Base-by-base conservation (phyloP, 2,329 filamentous ascomycete genomes). In the Sporothrix brunneoviolacea region DNA sequence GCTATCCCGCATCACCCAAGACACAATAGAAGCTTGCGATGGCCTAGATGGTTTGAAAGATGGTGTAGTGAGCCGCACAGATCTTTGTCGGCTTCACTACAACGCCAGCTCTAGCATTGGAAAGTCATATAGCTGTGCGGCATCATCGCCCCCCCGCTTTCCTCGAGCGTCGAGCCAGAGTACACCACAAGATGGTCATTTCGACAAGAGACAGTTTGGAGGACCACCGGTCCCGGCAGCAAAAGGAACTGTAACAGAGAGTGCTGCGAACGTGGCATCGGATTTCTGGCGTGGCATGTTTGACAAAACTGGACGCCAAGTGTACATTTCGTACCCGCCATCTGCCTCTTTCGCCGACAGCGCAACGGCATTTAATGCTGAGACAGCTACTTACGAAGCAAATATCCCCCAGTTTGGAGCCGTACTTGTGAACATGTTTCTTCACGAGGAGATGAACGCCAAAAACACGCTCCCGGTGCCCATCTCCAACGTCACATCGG, bases 91-190 rank as follows among this genome's bases (percentile, higher is more conserved):
- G 47, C 60, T 75, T 9, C 61, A 68, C 32, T 70, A 69, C 54
- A 68, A 79, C 57, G 57, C 75, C 28, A 70, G 61, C 50, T 62
- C 65, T n/a, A 69, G 68, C 35, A 63, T 78, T 47, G 76, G 75
- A 13, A 55, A 65, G 44, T 45, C 68, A 2, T 79, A 57, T 35
- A 51, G 19, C 32, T 59, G 58, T 35, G 50, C 32, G 5, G 44
- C 44, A 9, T 18, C 33, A 7, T 22, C 35, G 19, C 19, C 42
- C n/a, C n/a, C n/a, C n/a, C n/a, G n/a, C n/a, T n/a, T n/a, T n/a
- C n/a, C n/a, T n/a, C n/a, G n/a, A n/a, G n/a, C n/a, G n/a, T n/a
- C n/a, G n/a, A n/a, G n/a, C n/a, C n/a, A n/a, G n/a, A n/a, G n/a
- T n/a, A n/a, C n/a, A n/a, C n/a, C n/a, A n/a, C n/a, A n/a, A n/a